These are phyloP conservation scores for Xylaria digitata DNA, from an alignment of 2,329 filamentous ascomycete species.

Conservation along the genomic window DNA sequence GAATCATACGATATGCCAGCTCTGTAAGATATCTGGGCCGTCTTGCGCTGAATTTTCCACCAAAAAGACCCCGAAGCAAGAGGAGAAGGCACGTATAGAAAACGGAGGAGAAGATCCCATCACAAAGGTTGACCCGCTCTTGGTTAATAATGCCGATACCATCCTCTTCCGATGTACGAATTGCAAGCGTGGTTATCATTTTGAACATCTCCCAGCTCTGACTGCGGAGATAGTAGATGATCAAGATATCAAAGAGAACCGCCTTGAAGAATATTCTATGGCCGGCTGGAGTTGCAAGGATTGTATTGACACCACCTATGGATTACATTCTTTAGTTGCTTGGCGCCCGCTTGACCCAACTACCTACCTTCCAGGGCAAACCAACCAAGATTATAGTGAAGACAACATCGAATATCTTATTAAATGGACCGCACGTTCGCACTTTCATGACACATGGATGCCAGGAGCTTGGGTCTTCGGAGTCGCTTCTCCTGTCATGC, in stretches of 20 bases:
- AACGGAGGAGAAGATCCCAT: conserved; percentile 84
- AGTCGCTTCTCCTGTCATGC: conserved; percentile 70
- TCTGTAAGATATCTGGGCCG: conserved; percentile 72
- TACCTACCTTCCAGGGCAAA: conserved; percentile 63
- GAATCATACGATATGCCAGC: conserved; percentile 75
- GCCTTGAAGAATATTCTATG: conserved; percentile 75
- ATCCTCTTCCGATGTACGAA: conserved; percentile 84
- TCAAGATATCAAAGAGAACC: conserved; percentile 66
- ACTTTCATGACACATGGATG: conserved; percentile 87
- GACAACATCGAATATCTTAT: conserved; percentile 92
- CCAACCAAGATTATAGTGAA: conserved; percentile 69
- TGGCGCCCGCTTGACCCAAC: conserved; percentile 80
- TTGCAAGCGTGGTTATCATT: conserved; percentile 85
- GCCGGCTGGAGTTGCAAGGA: conserved; percentile 83
- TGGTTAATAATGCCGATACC: conserved; percentile 80
- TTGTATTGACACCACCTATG: conserved; percentile 72
- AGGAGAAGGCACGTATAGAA: conserved; percentile 83
- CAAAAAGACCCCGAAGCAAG: conserved; percentile 79
- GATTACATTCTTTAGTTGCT: conserved; percentile 83
- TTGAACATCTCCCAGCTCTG: conserved; percentile 77
- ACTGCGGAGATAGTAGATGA: conserved; percentile 53
- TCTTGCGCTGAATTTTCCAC: conserved; percentile 81
- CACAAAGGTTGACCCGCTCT: conserved; percentile 67
- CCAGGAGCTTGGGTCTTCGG: conserved; percentile 90
- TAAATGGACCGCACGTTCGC: conserved; percentile 86